These are phyloP conservation scores for Brettanomyces sp. DNA, from an alignment of 805 yeast species.

Conservation along the genomic window DNA sequence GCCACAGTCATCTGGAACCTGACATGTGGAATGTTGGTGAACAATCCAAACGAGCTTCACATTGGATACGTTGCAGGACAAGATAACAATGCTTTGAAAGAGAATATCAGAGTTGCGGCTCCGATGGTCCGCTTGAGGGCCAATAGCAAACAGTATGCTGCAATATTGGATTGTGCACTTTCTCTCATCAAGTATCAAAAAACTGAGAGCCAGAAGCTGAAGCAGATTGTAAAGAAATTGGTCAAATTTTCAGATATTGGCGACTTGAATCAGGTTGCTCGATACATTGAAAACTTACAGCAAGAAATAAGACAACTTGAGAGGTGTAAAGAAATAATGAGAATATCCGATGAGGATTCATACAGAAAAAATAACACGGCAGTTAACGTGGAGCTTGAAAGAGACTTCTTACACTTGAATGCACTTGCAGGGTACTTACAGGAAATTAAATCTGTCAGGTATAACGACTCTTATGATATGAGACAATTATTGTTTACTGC, in stretches of 20 bases:
- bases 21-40: conserved; percentile 40
- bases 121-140: conserved; percentile 45
- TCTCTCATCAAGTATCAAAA: conserved; percentile 31
- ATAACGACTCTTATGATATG: conserved; percentile 27
- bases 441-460: conserved; percentile 18
- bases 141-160: conserved; percentile 47
- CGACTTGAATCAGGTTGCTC: conserved; percentile 14
- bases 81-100: conserved; percentile 11
- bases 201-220: conserved; percentile 31
- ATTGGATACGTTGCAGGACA: conserved; percentile 23
- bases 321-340: conserved; percentile 15
- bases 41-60: conserved; percentile 44
- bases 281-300: conserved; percentile 14
- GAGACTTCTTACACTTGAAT: conserved; percentile 14
- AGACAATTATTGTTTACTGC: conserved; percentile 53
- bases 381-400: conserved; percentile 22
- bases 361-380: conserved; percentile 4
- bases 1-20: conserved; percentile 42
- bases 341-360: conserved; percentile 4
- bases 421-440: conserved; percentile 20
- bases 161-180: conserved; percentile 39
- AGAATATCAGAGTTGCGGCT: conserved; percentile 17
- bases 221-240: conserved; percentile 25
- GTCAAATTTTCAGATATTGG: conserved; percentile 20
- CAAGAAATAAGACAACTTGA: conserved; percentile 12